Evolutionary conservation across 345 rosid genomes (phyloP), one percentile per base, ranked within the genome.

Genomic region (Excoecaria cochinchinensis): DNA sequence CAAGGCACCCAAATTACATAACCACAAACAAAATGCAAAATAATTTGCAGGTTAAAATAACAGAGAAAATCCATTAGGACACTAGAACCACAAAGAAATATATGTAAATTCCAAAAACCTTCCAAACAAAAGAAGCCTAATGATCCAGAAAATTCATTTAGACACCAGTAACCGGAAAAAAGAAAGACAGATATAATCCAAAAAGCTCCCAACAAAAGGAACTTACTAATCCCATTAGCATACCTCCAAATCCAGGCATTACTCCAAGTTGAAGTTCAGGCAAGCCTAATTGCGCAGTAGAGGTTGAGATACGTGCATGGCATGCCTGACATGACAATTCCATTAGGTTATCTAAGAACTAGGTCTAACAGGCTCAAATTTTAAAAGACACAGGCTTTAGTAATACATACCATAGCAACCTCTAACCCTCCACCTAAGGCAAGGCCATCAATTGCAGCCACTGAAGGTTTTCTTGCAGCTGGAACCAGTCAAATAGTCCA

Each of bases 161-260:
- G 48, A 44, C 57, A 60, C 60, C n/a, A 31, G 56, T 14, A 21
- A 48, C 53, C 50, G n/a, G 39, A 21, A 14, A 31, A 13, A 5
- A 4, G 0, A 24, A 56, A 70, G 53, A 56, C 31, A 48, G 42
- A 15, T 50, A 40, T 11, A 51, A 59, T 5, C 50, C 44, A 44
- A 61, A 22, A 42, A 53, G 15, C 19, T 19, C 39, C 22, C 67
- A 73, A 67, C 50, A 78, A 11, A 31, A 72, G 7, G 15, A 72
- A 44, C n/a, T 39, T 52, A 51, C 58, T 42, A 22, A 71, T 38
- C 51, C 44, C 44, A 31, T 55, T 14, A 56, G 12, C 46, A 67
- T 87, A 95, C 99, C 99, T 85, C 99, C 99, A 87, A 93, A 92
- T 46, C 99, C 99, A 79, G 99, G 99, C 74, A 95, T 88, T 73